These are phyloP conservation scores for Alternaria sp. DNA, from an alignment of 2,329 filamentous ascomycete species.

Conservation along the genomic window DNA sequence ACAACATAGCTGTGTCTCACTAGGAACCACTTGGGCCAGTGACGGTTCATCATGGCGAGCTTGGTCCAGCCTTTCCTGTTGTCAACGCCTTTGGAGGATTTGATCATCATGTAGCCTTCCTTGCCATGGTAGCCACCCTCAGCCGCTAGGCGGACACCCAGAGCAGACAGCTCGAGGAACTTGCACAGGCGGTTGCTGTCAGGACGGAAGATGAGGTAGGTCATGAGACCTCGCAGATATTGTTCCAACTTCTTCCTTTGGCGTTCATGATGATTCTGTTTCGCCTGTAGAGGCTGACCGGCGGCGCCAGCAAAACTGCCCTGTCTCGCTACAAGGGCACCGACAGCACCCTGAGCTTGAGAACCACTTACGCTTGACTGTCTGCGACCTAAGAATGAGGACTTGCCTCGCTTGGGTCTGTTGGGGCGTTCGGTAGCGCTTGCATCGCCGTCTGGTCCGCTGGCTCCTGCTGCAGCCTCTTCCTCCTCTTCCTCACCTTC, in stretches of 20 bases:
- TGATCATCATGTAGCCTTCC: slow-evolving; percentile 91
- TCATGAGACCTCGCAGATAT: slow-evolving; percentile 92
- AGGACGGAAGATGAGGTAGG: slow-evolving; percentile 94
- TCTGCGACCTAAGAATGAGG: slow-evolving; percentile 65
- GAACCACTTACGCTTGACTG: slow-evolving; percentile 61
- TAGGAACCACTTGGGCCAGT: slow-evolving; percentile 95
- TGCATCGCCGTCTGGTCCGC: slow-evolving; percentile 68
- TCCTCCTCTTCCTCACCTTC: slow-evolving; percentile 80
- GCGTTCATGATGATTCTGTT: slow-evolving; percentile 72
- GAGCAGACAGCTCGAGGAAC: slow-evolving; percentile 91
- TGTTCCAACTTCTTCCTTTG: slow-evolving; percentile 86
- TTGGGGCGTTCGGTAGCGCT: slow-evolving; percentile 70
- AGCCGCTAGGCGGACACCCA: slow-evolving; percentile 90
- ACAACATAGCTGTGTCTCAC: slow-evolving; percentile 98
- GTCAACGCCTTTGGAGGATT: slow-evolving; percentile 87
- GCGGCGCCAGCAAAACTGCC: slow-evolving; percentile 52
- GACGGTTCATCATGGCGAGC: slow-evolving; percentile 77
- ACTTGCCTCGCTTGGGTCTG: slow-evolving; percentile 60
- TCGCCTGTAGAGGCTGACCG: slow-evolving; percentile 48
- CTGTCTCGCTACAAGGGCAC: slow-evolving; percentile 34
- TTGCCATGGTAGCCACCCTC: slow-evolving; percentile 98
- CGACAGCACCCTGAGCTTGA: slow-evolving; percentile 29
- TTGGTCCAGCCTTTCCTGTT: slow-evolving; percentile 82
- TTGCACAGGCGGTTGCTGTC: slow-evolving; percentile 96
- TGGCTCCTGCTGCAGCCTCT: slow-evolving; percentile 60